A percentile compares a stretch with the other conserved stretches of the same genome.
Evolutionary conservation across 2,329 filamentous ascomycete genomes (phyloP).

Genomic region (Penicillium griseofulvum): DNA sequence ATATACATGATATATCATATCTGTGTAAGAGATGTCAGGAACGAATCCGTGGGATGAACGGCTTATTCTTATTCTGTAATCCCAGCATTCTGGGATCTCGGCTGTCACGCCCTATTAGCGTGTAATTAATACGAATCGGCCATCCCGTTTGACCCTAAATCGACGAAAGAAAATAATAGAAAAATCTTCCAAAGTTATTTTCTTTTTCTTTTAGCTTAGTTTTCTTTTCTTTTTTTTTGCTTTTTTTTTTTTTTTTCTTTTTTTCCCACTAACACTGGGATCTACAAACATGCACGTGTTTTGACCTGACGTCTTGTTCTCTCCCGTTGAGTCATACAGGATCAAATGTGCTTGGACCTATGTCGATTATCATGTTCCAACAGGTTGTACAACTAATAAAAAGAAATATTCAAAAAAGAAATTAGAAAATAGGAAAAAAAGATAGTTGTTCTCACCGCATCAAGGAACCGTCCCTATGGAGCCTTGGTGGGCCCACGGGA

Average conservation of each 20-base stretch:
- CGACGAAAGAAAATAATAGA: neutral
- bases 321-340: neutral
- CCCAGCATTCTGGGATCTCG: constrained; percentile 4
- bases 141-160: constrained; percentile 8
- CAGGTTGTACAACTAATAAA: neutral
- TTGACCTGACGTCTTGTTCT: neutral
- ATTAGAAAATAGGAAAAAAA: neutral
- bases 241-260: constrained; percentile 7
- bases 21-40: neutral
- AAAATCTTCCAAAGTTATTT: constrained; percentile 1
- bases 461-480: constrained; percentile 23
- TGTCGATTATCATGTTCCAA: neutral
- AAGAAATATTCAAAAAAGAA: constrained; percentile 2
- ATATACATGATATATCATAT: neutral
- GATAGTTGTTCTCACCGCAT: constrained; percentile 20
- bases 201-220: constrained; percentile 5
- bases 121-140: constrained; percentile 17
- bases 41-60: neutral
- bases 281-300: constrained; percentile 16
- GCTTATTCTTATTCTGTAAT: constrained; percentile 2
- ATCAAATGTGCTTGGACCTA: neutral
- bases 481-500: constrained; percentile 25
- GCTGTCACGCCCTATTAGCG: constrained; percentile 1
- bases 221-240: neutral
- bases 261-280: constrained; percentile 4